Base-by-base conservation (phyloP, 306 rosid species). In the Malus sylvestris region DNA sequence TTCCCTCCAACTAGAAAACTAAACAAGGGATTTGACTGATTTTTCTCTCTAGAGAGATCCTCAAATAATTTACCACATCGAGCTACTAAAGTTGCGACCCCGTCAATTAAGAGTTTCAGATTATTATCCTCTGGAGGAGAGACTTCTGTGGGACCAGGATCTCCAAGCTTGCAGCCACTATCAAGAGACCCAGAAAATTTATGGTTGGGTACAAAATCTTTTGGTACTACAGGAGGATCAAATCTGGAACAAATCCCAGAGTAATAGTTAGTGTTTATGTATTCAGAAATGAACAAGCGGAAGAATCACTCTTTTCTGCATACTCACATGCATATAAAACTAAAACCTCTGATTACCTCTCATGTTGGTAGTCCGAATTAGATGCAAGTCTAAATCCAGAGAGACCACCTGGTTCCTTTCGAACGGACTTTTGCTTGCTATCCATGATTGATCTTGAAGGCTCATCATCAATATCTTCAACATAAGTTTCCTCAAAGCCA, bases 31-130 rank as follows among this genome's bases (percentile, higher is more conserved):
- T 95, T 95, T 72, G 91, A 84, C 78, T 80, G 83, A 78, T 95
- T 89, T 78, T 92, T 95, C 81, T 92, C 99, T 83, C 88, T 90
- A 65, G 97, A 95, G 75, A 95, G 86, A 84, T 95, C 97, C 97
- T 92, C 99, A 77, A 87, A 95, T 81, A 92, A 42, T 83, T 90
- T 95, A 53, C 99, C 99, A 74, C 99, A 90, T 77, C 96, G 89
- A 81, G 97, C 97, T 62, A 95, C 99, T 80, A 92, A 84, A 84
- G 89, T 84, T 53, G 99, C 96, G 71, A 92, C 93, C 81, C 99
- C 99, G 20, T 95, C 99, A 75, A 92, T 92, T 82, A 95, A 80
- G 78, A 90, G 70, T 83, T 92, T 95, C 81, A 92, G 84, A 85
- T 89, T 92, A 80, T 67, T 83, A 78, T 92, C 97, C 76, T 87